Base-by-base conservation (phyloP, 1,139 yeast genomes). In the Protomyces macrosporus region DNA sequence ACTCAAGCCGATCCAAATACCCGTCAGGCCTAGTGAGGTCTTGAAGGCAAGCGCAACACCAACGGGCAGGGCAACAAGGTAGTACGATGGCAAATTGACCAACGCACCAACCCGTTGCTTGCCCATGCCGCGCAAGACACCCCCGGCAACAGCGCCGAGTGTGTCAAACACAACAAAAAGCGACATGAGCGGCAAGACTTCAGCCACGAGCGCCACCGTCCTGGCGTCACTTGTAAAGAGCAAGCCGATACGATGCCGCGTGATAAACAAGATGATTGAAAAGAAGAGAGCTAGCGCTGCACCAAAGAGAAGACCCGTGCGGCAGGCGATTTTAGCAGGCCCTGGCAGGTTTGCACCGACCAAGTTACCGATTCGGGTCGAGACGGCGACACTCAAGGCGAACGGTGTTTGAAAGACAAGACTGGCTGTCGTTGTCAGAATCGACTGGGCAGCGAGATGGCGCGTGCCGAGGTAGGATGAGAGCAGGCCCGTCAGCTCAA, bases 1-100 rank as follows among this genome's bases (percentile, higher is more conserved):
- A 0, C 93, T 88, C 66, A 90, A 82, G 4, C 97, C 96, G 10
- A 84, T 69, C 98, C 98, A 91, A 62, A 91, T 77, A 0, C 98
- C 98, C 40, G 75, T 72, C 10, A 90, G 77, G 65, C 81, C 78
- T 75, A 81, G 74, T 55, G 81, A 81, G 7, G 77, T 75, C 40
- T 76, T 72, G 72, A 85, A 85, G 48, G 90, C 85, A 48, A 89
- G 76, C 0, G 80, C 70, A 65, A 88, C 73, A 0, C 90, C 90
- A 34, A 88, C 72, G 0, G 97, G 97, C 16, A 86, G 76, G 1
- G 87, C 90, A 63, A 84, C 72, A 3, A 77, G 72, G 72, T 90
- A 90, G 74, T 90, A 90, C 0, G 86, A 85, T 16, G 88, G 73
- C 65, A 90, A 78, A 71, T 89, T 90, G 52, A 90, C 80, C 40